Percentiles rank a stretch among this genome's conserved stretches.
phyloP scores from a whole-genome alignment of 139 green algal species.

The Axilococcus clingmanii region DNA sequence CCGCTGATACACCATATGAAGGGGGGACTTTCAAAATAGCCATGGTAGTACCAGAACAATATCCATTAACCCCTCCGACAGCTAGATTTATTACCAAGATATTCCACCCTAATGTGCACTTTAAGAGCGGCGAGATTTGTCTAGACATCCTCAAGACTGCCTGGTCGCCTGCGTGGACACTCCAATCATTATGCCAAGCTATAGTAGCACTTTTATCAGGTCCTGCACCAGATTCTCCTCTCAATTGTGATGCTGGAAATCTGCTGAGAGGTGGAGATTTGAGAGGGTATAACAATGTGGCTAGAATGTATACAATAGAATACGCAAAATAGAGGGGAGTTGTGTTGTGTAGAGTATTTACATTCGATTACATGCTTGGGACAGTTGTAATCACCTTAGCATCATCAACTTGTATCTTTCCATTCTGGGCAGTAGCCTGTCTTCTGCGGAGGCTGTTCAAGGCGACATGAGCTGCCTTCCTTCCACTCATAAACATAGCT shows the following conservation, averaged over 20 bases:
- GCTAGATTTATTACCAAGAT: conserved; percentile 77
- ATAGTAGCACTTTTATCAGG: conserved; percentile 77
- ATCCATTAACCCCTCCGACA: conserved; percentile 62
- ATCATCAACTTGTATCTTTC: neutral
- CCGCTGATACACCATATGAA: conserved; percentile 77
- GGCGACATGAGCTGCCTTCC: conserved; percentile 87
- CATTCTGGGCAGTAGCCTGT: neutral
- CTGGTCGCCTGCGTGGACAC: conserved; percentile 92
- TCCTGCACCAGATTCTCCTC: conserved; percentile 73
- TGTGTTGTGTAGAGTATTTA: no score
- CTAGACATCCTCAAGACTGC: conserved; percentile 91
- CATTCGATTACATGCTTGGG: no score
- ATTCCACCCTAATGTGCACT: conserved; percentile 95
- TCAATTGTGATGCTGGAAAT: conserved; percentile 96
- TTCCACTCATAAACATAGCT: conserved; percentile 88
- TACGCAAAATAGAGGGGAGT: no score
- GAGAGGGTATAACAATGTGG: conserved; percentile 78
- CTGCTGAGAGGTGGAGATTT: conserved; percentile 73
- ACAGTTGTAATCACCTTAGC: no score
- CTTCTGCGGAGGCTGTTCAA: conserved; percentile 51
- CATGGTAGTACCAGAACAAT: conserved; percentile 79
- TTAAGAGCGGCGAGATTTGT: conserved; percentile 94
- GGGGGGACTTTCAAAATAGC: conserved; percentile 71
- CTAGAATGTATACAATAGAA: conserved; percentile 85
- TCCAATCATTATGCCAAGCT: conserved; percentile 80